A percentile compares a stretch with the other conserved stretches of the same genome.
Conservation (phyloP, 495 filamentous ascomycete species). For the Penicillium subrubescens region DNA sequence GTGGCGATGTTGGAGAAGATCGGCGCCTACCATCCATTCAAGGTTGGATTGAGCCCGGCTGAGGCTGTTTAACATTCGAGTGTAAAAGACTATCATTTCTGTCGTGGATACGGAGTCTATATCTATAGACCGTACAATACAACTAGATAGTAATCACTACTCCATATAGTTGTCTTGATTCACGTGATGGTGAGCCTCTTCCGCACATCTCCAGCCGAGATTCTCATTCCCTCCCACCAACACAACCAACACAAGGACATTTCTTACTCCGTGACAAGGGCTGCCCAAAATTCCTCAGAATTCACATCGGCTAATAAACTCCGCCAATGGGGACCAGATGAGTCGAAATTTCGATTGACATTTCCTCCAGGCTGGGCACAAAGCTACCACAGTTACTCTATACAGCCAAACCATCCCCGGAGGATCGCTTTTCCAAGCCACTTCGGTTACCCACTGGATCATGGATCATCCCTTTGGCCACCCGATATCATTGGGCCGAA, state of each 20-base stretch:
- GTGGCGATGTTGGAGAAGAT: neutral
- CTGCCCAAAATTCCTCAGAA: neutral
- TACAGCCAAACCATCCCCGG: conserved; percentile 5
- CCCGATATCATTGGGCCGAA: conserved; percentile 13
- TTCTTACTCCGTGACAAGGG: neutral
- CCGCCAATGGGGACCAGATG: neutral
- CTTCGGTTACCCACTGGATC: conserved; percentile 12
- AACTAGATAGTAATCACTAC: neutral
- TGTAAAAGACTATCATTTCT: neutral
- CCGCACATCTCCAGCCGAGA: neutral
- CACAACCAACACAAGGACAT: neutral
- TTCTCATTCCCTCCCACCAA: neutral
- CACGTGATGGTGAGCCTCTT: neutral
- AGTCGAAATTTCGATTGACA: neutral
- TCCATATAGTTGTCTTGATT: neutral
- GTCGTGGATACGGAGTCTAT: neutral
- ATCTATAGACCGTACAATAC: no score
- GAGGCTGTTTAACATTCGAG: neutral
- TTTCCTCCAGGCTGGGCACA: neutral
- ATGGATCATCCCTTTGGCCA: neutral
- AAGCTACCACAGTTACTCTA: neutral
- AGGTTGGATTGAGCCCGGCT: neutral
- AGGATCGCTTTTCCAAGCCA: conserved; percentile 29
- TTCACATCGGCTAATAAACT: neutral
- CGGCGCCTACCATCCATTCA: neutral